Evolutionary conservation across 352 stramenopile genomes (phyloP).

Genomic region (Albugo laibachii): DNA sequence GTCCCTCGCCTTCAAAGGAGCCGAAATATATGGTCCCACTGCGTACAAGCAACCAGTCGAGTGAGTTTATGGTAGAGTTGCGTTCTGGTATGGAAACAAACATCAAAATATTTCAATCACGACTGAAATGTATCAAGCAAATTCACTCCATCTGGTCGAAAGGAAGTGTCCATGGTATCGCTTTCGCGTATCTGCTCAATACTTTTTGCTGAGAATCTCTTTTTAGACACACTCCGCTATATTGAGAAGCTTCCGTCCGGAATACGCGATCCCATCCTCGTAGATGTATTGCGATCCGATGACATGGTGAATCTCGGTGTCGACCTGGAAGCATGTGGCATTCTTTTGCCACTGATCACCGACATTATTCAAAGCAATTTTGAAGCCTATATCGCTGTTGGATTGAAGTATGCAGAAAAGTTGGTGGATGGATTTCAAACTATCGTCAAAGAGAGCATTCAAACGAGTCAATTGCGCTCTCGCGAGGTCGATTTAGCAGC

Average conservation of each 20-base stretch:
- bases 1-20: not conserved
- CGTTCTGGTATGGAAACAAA: slow-evolving; percentile 70
- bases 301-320: slow-evolving; percentile 38
- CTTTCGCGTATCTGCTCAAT: not conserved
- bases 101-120: slow-evolving; percentile 40
- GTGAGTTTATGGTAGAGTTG: slow-evolving; percentile 66
- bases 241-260: slow-evolving; percentile 36
- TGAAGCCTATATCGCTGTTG: too few species aligned
- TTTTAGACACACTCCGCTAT: slow-evolving; percentile 34
- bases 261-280: slow-evolving; percentile 46
- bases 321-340: slow-evolving; percentile 45
- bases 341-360: too few species aligned
- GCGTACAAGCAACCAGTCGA: not conserved
- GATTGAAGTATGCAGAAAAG: too few species aligned
- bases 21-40: not conserved
- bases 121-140: slow-evolving; percentile 52
- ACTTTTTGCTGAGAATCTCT: not conserved
- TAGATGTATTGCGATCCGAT: slow-evolving; percentile 45
- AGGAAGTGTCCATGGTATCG: slow-evolving; percentile 21
- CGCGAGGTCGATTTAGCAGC: too few species aligned
- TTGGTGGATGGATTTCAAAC: too few species aligned
- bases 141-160: slow-evolving; percentile 50
- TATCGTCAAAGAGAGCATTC: too few species aligned
- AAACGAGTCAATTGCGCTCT: too few species aligned
- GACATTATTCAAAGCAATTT: too few species aligned